Conservation (phyloP, 306 rosid genomes). For the Vigna unguiculata region DNA sequence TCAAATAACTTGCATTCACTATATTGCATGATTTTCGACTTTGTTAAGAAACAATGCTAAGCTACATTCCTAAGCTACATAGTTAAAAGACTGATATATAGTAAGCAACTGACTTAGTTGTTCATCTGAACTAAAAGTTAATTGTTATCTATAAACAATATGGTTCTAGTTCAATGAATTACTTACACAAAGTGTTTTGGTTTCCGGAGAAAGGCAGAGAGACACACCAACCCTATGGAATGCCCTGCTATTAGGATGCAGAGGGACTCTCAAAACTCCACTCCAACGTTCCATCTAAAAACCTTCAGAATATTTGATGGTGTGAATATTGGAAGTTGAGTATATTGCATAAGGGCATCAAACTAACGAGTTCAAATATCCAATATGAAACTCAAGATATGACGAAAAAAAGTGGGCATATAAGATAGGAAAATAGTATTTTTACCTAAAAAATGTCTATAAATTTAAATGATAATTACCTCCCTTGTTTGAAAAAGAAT, state of each 20-base stretch:
- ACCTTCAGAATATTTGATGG: slow-evolving; percentile 12
- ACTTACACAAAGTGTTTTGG: slow-evolving; percentile 62
- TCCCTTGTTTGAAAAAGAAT: background rate
- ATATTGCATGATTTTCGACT: background rate
- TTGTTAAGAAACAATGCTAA: background rate
- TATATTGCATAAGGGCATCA: background rate
- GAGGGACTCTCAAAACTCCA: slow-evolving; percentile 78
- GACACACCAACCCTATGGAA: slow-evolving; percentile 80
- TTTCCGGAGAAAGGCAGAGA: slow-evolving; percentile 68
- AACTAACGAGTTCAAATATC: slow-evolving; percentile 15
- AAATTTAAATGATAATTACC: background rate
- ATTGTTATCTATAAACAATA: background rate
- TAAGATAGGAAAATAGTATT: background rate
- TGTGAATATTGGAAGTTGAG: background rate
- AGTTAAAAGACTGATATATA: slow-evolving; percentile 1
- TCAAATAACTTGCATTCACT: slow-evolving; percentile 1
- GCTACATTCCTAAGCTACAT: background rate
- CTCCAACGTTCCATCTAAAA: slow-evolving; percentile 77
- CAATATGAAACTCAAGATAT: background rate
- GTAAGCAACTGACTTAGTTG: background rate
- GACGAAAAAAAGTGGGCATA: background rate
- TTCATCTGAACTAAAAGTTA: background rate
- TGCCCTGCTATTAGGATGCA: slow-evolving; percentile 48
- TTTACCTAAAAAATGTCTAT: background rate
- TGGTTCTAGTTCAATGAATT: slow-evolving; percentile 42